These are phyloP conservation scores for Trichoderma breve DNA, from an alignment of 2,329 filamentous ascomycete genomes.

Conservation along the genomic window DNA sequence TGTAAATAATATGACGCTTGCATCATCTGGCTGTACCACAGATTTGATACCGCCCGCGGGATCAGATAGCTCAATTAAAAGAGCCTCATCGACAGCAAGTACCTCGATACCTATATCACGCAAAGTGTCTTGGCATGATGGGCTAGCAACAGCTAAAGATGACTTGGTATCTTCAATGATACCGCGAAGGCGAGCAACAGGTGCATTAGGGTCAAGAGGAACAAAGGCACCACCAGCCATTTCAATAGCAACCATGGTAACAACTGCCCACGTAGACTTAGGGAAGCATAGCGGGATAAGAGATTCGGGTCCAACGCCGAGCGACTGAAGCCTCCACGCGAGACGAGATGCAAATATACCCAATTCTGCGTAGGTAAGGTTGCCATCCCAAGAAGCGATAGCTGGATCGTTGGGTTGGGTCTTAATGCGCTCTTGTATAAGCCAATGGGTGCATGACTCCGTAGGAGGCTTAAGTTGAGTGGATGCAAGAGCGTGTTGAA, in stretches of 20 bases:
- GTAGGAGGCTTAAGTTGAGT: conserved; percentile 4
- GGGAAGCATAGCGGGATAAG: conserved; percentile 24
- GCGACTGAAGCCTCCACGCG: conserved; percentile 11
- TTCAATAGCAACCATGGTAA: conserved; percentile 23
- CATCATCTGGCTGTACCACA: not conserved
- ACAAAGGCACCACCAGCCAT: conserved; percentile 25
- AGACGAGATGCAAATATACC: conserved; percentile 11
- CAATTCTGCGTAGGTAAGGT: conserved; percentile 17
- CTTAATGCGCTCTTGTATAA: conserved; percentile 11
- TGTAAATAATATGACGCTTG: conserved; percentile 18
- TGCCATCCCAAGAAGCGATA: conserved; percentile 22
- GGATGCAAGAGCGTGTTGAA: conserved; percentile 9
- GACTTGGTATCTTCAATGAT: conserved; percentile 14
- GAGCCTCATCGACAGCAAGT: conserved; percentile 15
- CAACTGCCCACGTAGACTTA: conserved; percentile 24
- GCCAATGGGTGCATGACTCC: conserved; percentile 20
- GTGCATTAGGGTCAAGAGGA: conserved; percentile 23
- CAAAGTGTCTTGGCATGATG: not conserved
- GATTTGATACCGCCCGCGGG: conserved; percentile 9
- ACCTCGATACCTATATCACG: not conserved
- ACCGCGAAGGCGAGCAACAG: conserved; percentile 11
- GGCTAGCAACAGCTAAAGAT: conserved; percentile 1
- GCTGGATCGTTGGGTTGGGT: not conserved
- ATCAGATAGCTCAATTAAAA: conserved; percentile 8
- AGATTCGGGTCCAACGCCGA: conserved; percentile 18